Percentiles rank a stretch among this genome's conserved stretches.
phyloP scores from a whole-genome alignment of 495 filamentous ascomycete genomes.

The Lichina pygmaea region DNA sequence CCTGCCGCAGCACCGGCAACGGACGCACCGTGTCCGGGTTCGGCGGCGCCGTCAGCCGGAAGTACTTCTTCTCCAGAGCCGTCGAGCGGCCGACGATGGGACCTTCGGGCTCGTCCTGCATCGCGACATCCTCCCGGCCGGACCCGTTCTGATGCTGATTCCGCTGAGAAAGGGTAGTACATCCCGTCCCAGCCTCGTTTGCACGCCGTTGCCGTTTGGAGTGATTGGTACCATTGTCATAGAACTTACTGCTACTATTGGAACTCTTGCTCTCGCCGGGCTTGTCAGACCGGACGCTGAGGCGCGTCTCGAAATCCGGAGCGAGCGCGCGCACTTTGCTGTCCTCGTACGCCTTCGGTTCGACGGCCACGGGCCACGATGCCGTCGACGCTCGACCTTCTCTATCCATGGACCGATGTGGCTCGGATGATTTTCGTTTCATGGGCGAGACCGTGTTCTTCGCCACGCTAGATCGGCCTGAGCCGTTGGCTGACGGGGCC shows the following conservation, averaged over 20 bases:
- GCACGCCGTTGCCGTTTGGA: neutral
- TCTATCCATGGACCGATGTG: slow-evolving; percentile 14
- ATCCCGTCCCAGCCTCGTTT: neutral
- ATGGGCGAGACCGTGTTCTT: slow-evolving; percentile 13
- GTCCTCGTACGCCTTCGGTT: neutral
- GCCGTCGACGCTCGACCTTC: slow-evolving; percentile 13
- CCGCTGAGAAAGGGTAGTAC: too few species aligned
- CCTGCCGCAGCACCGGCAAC: slow-evolving; percentile 49
- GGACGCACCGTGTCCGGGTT: slow-evolving; percentile 73
- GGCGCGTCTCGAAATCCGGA: too few species aligned
- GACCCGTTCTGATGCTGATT: slow-evolving; percentile 1
- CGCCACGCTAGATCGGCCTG: neutral
- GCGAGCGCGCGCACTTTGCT: neutral
- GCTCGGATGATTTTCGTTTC: slow-evolving; percentile 63
- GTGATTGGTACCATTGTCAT: neutral
- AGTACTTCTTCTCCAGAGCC: slow-evolving; percentile 76
- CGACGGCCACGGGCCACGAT: neutral
- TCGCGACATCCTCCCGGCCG: slow-evolving; percentile 21
- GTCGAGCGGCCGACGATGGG: slow-evolving; percentile 69
- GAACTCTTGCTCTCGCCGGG: neutral
- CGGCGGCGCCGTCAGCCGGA: slow-evolving; percentile 73
- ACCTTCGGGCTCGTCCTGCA: slow-evolving; percentile 32
- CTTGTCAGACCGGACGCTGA: too few species aligned
- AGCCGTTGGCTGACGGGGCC: too few species aligned
- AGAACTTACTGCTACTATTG: neutral